Base-by-base conservation (phyloP, 2,329 filamentous ascomycete species). In the Epichloe typhina region DNA sequence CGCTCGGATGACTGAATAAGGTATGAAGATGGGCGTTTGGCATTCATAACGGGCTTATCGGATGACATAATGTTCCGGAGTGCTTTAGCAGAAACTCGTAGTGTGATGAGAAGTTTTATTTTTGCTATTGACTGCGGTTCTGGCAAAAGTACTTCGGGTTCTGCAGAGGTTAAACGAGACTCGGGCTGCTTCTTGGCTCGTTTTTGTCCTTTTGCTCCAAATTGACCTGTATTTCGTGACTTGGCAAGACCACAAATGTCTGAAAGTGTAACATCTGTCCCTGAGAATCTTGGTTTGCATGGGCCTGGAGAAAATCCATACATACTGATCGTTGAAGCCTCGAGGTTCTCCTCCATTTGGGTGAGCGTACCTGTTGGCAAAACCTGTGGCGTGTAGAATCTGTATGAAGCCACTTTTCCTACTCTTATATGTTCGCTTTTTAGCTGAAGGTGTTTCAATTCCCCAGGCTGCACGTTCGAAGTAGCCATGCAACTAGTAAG, bases 341-440 rank as follows among this genome's bases (percentile, higher is more conserved):
- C n/a, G 37, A 2, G 46, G 21, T 31, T 31, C 53, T 51, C 38
- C 7, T 47, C 3, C 3, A 12, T 31, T 38, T 36, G 15, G 23
- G 15, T 5, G 13, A 35, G 37, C 19, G 33, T 31, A 15, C 21
- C 33, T 3, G 46, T 21, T 5, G 15, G 15, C 15, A 23, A 36
- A 12, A 23, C 4, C n/a, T 33, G 45, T 13, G 55, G 38, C 13
- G 54, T 53, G 45, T 58, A 66, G 39, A 66, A 67, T 26, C 60
- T 55, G 55, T 65, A 67, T 1, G 65, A 68, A 23, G 66, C 66
- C 23, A 67, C 59, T 52, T 68, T 69, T 11, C 67, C 67, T 13
- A 56, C 53, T 50, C 67, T 61, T 6, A 61, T 59, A 38, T 68
- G 67, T 53, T 69, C 65, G 38, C 61, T 68, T 5, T 57, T 59